These are phyloP conservation scores for Xylariaceae sp. DNA, from an alignment of 2,329 filamentous ascomycete genomes.

Conservation along the genomic window DNA sequence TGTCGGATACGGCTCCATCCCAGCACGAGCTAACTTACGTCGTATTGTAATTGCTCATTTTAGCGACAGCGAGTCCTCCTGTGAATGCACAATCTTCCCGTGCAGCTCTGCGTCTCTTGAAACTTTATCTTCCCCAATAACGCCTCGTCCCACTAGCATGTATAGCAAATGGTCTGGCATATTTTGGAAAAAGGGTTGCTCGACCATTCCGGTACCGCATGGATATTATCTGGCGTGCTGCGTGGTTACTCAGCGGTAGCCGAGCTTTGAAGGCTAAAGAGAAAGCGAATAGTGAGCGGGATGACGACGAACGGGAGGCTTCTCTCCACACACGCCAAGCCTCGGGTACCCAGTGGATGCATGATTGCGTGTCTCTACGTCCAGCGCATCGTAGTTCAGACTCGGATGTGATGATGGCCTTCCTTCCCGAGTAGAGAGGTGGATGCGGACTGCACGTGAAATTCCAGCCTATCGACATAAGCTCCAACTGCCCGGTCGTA, in stretches of 20 bases:
- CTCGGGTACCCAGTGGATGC: conserved; percentile 24
- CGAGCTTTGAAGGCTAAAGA: conserved; percentile 5
- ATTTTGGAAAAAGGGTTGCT: conserved; percentile 2
- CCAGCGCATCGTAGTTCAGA: conserved; percentile 19
- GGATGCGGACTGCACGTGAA: conserved; percentile 21
- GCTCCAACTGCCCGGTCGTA: conserved; percentile 14
- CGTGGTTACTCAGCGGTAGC: too few species aligned
- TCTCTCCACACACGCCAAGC: conserved; percentile 28
- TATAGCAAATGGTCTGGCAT: conserved; percentile 9
- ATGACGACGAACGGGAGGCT: too few species aligned
- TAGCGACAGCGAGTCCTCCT: conserved; percentile 11
- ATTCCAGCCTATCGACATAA: conserved; percentile 24
- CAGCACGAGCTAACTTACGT: conserved; percentile 23
- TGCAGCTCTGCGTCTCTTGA: too few species aligned
- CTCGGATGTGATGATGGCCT: conserved; percentile 7
- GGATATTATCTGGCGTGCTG: conserved; percentile 8
- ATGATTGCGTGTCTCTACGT: conserved; percentile 25
- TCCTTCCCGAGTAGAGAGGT: conserved; percentile 16
- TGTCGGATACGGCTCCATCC: conserved; percentile 14
- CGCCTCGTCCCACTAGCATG: conserved; percentile 11
- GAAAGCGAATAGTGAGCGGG: conserved; percentile 9
- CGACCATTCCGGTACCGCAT: conserved; percentile 19
- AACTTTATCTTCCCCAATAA: conserved; percentile 10
- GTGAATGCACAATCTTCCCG: conserved; percentile 8
- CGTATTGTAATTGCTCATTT: conserved; percentile 17